Percentiles rank a stretch among this genome's conserved stretches.
Conservation (phyloP, 2,329 filamentous ascomycete species). For the Cytospora leucostoma region DNA sequence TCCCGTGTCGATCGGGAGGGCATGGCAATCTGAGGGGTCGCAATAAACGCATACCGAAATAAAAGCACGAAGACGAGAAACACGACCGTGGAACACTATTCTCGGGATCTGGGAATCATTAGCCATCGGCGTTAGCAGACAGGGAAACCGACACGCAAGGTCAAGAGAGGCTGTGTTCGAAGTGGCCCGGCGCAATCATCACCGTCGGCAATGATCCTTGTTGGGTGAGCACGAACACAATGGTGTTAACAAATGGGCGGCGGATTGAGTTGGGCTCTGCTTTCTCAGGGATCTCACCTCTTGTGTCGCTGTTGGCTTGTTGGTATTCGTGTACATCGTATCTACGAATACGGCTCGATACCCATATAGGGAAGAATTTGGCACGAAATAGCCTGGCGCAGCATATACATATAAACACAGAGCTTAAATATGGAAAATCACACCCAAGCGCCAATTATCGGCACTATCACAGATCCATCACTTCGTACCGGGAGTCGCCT, state of each 20-base stretch:
- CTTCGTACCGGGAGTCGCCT: no score
- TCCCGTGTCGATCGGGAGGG: neutral
- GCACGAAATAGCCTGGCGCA: no score
- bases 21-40: neutral
- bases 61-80: neutral
- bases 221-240: no score
- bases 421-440: no score
- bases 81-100: neutral
- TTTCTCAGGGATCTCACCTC: neutral
- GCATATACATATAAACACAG: neutral
- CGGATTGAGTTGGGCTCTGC: no score
- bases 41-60: neutral
- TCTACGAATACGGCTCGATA: constrained; percentile 1
- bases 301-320: neutral
- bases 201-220: no score
- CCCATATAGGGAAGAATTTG: neutral
- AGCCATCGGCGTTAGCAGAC: neutral
- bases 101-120: neutral
- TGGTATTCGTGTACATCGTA: neutral
- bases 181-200: no score
- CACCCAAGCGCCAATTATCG: no score
- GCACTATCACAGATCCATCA: no score
- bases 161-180: neutral
- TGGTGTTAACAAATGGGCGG: neutral
- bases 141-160: neutral